Percentiles rank a stretch among this genome's conserved stretches.
These are phyloP conservation scores for Aphanomyces astaci DNA, from an alignment of 352 stramenopile species.

Conservation along the genomic window DNA sequence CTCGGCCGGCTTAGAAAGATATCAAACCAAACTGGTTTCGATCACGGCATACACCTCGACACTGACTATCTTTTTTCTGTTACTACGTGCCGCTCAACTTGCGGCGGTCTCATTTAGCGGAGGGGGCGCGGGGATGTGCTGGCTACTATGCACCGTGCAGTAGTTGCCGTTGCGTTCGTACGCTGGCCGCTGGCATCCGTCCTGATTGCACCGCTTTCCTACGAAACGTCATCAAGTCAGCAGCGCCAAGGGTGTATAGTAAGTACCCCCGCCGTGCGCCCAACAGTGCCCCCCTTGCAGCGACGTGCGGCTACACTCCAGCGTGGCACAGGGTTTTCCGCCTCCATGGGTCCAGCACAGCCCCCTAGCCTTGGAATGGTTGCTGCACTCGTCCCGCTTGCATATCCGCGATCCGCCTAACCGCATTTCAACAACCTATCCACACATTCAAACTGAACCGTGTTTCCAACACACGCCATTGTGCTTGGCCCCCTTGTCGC, in stretches of 20 bases:
- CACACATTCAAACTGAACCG: neutral
- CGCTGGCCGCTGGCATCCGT: neutral
- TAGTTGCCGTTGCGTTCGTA: neutral
- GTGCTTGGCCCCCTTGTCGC: neutral
- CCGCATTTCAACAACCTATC: neutral
- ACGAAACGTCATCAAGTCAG: neutral
- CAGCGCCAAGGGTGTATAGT: neutral
- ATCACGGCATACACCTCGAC: too few relatives aligned
- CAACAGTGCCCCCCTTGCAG: neutral
- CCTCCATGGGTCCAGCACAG: slow-evolving; percentile 1
- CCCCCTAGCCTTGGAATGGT: neutral
- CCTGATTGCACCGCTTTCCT: neutral
- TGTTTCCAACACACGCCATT: slow-evolving; percentile 9
- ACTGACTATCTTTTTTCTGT: too few relatives aligned
- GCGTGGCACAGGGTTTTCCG: neutral
- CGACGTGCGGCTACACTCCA: neutral
- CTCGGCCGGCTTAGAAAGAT: too few relatives aligned
- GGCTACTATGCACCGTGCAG: neutral
- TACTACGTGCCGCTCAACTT: neutral
- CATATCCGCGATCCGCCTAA: neutral
- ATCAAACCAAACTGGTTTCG: too few relatives aligned
- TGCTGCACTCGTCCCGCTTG: neutral
- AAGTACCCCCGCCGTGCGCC: neutral
- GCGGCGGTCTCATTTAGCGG: neutral
- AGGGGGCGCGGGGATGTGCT: neutral